These are phyloP conservation scores for Lactarius pseudohatsudake DNA, from an alignment of 768 basidiomycete genomes.

Conservation along the genomic window DNA sequence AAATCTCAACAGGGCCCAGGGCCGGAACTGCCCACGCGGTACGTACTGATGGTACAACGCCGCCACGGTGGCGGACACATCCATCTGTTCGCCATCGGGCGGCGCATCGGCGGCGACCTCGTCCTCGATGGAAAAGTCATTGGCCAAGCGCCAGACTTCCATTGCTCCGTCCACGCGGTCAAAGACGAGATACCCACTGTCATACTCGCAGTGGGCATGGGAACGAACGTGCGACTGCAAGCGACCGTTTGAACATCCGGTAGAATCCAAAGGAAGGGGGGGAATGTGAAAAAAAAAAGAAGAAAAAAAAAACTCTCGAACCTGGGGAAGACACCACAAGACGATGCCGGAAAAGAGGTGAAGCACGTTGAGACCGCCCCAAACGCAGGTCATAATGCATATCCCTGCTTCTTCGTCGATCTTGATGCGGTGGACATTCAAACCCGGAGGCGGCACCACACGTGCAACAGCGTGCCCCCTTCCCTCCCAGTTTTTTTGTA, in stretches of 20 bases:
- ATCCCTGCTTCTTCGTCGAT: conserved; percentile 63
- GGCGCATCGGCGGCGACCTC: conserved; percentile 6
- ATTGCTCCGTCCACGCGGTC: conserved; percentile 45
- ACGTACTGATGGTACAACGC: conserved; percentile 19
- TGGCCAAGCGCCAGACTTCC: conserved; percentile 68
- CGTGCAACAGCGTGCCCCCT: conserved; percentile 43
- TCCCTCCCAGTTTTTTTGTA: conserved; percentile 57
- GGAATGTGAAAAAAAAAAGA: neutral
- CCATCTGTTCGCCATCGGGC: conserved; percentile 34
- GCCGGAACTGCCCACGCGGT: conserved; percentile 53
- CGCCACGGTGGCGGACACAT: conserved; percentile 32
- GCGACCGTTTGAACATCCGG: neutral
- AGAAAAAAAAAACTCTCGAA: conserved; percentile 34
- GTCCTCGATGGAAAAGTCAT: conserved; percentile 30
- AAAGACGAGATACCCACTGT: conserved; percentile 67
- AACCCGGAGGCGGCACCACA: conserved; percentile 38
- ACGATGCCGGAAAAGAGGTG: conserved; percentile 49
- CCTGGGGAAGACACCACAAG: conserved; percentile 65
- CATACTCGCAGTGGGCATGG: conserved; percentile 74
- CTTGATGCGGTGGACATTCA: conserved; percentile 69
- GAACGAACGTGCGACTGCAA: conserved; percentile 49
- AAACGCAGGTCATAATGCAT: conserved; percentile 54
- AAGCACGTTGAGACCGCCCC: conserved; percentile 59
- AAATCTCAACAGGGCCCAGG: conserved; percentile 57
- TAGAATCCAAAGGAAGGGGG: conserved; percentile 1